Base-by-base conservation (phyloP, 169 alveolate species). In the Plasmodium berghei region DNA sequence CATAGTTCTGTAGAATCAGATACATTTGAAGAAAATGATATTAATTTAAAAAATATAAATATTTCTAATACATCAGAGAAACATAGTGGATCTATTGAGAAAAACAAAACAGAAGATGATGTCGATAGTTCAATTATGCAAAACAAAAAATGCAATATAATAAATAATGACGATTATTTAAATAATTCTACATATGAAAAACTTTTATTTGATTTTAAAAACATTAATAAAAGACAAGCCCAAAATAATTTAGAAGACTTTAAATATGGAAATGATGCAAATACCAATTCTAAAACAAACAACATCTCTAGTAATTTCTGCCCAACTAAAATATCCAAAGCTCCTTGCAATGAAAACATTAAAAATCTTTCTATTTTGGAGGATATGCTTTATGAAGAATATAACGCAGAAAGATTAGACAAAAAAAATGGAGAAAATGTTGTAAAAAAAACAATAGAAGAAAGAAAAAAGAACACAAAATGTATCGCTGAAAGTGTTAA, bases 121-220 rank as follows among this genome's bases (percentile, higher is more conserved):
- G 48, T 9, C 45, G 64, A 67, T 9, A 56, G 24, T 24, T 34
- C 42, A 34, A 3, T 34, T 34, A 34, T 34, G 8, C 42, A 34
- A 34, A 34, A 5, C n/a, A 8, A 67, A 18, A 67, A 9, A 40
- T 66, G 61, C 8, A 62, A 46, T 24, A 16, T 12, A 20, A 2
- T 10, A n/a, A 22, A 46, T 16, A 58, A 55, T 9, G 90, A 83
- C 14, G 73, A 49, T 10, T 24, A 26, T 9, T 20, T 24, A 18
- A 56, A 63, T 49, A 83, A 72, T 71, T 83, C 85, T 40, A 52
- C 85, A 22, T 83, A 66, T 67, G 90, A 83, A 28, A 83, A 83
- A 22, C n/a, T 61, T 28, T 46, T 83, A 28, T 28, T 83, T 28
- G 54, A 72, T 70, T 70, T 70, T 22, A 66, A 70, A 48, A 58